Conservation (phyloP, 495 filamentous ascomycete genomes). For the Penicillium simplicissimum region DNA sequence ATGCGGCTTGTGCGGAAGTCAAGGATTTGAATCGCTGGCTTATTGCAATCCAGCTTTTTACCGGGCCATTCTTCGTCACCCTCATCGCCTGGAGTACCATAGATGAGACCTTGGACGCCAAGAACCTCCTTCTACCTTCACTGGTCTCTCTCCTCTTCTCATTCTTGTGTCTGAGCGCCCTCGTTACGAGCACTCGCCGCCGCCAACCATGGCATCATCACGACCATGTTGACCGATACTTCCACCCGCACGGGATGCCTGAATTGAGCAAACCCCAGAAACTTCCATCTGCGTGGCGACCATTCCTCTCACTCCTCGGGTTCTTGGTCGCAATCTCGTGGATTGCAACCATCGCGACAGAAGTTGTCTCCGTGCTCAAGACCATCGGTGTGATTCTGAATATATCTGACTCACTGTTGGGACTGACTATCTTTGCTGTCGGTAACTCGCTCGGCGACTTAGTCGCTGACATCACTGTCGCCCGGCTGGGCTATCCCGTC, state of each 20-base stretch:
- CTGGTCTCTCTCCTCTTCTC: slow-evolving; percentile 73
- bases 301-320: slow-evolving; percentile 81
- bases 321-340: slow-evolving; percentile 90
- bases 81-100: slow-evolving; percentile 75
- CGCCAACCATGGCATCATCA: slow-evolving; percentile 27
- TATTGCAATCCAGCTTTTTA: slow-evolving; percentile 78
- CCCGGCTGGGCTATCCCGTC: slow-evolving; percentile 87
- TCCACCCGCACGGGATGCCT: background rate
- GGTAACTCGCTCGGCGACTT: slow-evolving; percentile 95
- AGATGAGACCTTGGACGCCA: slow-evolving; percentile 48
- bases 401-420: slow-evolving; percentile 94
- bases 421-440: slow-evolving; percentile 94
- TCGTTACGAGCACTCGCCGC: slow-evolving; percentile 60
- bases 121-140: slow-evolving; percentile 60
- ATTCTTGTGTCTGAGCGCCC: slow-evolving; percentile 57
- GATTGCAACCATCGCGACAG: slow-evolving; percentile 94
- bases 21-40: slow-evolving; percentile 91
- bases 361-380: slow-evolving; percentile 95
- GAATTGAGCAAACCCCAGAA: slow-evolving; percentile 33
- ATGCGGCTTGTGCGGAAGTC: slow-evolving; percentile 23
- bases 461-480: slow-evolving; percentile 93
- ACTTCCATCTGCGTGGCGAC: slow-evolving; percentile 63
- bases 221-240: background rate
- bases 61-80: slow-evolving; percentile 80
- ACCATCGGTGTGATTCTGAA: slow-evolving; percentile 88